phyloP scores from a whole-genome alignment of 2,329 filamentous ascomycete species.

The Calonectria crousiana region DNA sequence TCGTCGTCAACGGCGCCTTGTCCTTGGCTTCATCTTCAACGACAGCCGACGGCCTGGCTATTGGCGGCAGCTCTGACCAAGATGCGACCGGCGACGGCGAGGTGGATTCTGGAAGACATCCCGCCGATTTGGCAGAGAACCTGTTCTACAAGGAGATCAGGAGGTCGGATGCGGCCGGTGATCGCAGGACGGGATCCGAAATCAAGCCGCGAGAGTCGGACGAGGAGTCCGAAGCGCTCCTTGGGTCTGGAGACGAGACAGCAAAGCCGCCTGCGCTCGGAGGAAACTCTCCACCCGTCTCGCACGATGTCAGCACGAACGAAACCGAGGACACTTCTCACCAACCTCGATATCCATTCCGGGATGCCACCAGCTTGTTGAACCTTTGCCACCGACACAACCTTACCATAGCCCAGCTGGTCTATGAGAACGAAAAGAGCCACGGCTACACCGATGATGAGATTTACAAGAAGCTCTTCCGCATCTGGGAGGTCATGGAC shows the following conservation, averaged over 20 bases:
- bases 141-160: slow-evolving; percentile 65
- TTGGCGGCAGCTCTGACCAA: not conserved
- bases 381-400: slow-evolving; percentile 63
- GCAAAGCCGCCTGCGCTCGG: not conserved
- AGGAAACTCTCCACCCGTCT: slow-evolving; percentile 21
- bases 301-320: slow-evolving; percentile 17
- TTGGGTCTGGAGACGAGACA: slow-evolving; percentile 14
- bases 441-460: slow-evolving; percentile 63
- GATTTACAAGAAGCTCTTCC: slow-evolving; percentile 59
- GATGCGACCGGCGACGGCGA: slow-evolving; percentile 18
- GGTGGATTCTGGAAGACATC: slow-evolving; percentile 47
- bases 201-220: slow-evolving; percentile 51
- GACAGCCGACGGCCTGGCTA: slow-evolving; percentile 17
- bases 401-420: slow-evolving; percentile 63
- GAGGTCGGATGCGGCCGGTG: slow-evolving; percentile 59
- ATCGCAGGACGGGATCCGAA: slow-evolving; percentile 58
- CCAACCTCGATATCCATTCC: slow-evolving; percentile 61
- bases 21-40: slow-evolving; percentile 53
- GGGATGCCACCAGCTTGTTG: slow-evolving; percentile 59
- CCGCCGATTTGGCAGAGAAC: slow-evolving; percentile 63
- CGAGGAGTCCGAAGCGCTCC: slow-evolving; percentile 23
- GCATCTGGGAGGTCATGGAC: slow-evolving; percentile 66
- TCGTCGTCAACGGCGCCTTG: slow-evolving; percentile 63
- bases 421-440: slow-evolving; percentile 66
- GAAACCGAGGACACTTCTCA: slow-evolving; percentile 38